Conservation (phyloP, 257 asterid species). For the Jacaranda copaia region DNA sequence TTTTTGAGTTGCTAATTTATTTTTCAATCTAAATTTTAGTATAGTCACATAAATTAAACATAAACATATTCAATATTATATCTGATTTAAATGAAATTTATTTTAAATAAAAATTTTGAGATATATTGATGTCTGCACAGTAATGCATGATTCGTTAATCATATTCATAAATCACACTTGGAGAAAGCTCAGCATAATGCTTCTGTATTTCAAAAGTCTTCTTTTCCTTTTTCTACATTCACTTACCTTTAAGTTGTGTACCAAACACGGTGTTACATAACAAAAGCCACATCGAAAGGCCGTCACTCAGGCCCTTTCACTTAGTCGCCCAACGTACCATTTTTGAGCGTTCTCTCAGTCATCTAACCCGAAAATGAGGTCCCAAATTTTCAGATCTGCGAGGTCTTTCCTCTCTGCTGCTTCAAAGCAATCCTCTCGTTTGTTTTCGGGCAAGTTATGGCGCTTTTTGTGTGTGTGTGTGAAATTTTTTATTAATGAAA, state of each 20-base stretch:
- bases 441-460: slow-evolving; percentile 65
- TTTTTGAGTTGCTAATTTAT: too few relatives aligned
- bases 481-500: background rate
- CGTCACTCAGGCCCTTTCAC: slow-evolving; percentile 18
- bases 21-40: too few relatives aligned
- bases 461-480: background rate
- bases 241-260: background rate
- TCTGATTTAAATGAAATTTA: too few relatives aligned
- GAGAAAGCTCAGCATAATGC: too few relatives aligned
- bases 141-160: too few relatives aligned
- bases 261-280: slow-evolving; percentile 45
- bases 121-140: too few relatives aligned
- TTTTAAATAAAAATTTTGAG: too few relatives aligned
- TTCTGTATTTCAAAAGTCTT: too few relatives aligned
- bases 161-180: too few relatives aligned
- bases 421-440: slow-evolving; percentile 74
- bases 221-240: too few relatives aligned
- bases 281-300: slow-evolving; percentile 33
- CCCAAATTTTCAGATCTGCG: slow-evolving; percentile 89
- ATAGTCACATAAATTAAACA: too few relatives aligned
- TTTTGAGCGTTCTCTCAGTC: slow-evolving; percentile 27
- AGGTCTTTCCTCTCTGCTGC: slow-evolving; percentile 74
- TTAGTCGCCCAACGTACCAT: slow-evolving; percentile 5
- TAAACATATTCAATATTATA: too few relatives aligned
- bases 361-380: slow-evolving; percentile 60